Evolutionary conservation across 768 basidiomycete genomes (phyloP), one percentile per base, ranked within the genome.

Genomic region (Leccinum longicurvipes): DNA sequence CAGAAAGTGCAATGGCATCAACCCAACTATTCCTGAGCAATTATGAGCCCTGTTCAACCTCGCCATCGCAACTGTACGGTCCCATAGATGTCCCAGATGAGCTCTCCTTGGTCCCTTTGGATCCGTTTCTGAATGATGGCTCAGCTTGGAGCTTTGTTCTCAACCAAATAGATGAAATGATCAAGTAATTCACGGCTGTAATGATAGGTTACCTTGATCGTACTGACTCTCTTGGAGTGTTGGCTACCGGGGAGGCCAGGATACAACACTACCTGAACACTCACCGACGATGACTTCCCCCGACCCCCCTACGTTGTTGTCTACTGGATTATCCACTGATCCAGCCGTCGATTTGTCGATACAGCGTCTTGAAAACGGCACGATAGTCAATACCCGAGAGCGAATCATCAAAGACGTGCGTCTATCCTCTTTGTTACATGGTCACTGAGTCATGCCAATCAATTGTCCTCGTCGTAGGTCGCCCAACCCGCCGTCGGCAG

Each of bases 401-500:
- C 64, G 67, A 34, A 60, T 68, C 44, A 24, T 66, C 49, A 64
- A 59, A 34, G 67, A 68, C 17, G 67, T 66, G 10, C 55, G 67
- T 53, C 50, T 31, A n/a, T 9, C 48, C 0, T 48, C 29, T 46
- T 31, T 17, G 48, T 59, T 52, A 25, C 14, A 15, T 8, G 8
- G 14, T 12, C 6, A 34, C 17, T n/a, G n/a, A n/a, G n/a, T n/a
- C n/a, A n/a, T n/a, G n/a, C n/a, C 45, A 23, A 39, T 63, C 31
- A 54, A 0, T 11, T 9, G 25, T 42, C 53, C 9, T 41, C n/a
- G 32, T 34, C 9, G 36, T 34, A 91, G 89, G 88, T 92, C n/a
- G 80, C 81, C 57, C 82, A 77, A 23, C 91, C 89, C 14, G 85
- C 82, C 2, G 73, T 80, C 53, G 69, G 75, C 58, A 78, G 78